Conservation (phyloP, 257 asterid genomes). For the Coffea eugenioides region DNA sequence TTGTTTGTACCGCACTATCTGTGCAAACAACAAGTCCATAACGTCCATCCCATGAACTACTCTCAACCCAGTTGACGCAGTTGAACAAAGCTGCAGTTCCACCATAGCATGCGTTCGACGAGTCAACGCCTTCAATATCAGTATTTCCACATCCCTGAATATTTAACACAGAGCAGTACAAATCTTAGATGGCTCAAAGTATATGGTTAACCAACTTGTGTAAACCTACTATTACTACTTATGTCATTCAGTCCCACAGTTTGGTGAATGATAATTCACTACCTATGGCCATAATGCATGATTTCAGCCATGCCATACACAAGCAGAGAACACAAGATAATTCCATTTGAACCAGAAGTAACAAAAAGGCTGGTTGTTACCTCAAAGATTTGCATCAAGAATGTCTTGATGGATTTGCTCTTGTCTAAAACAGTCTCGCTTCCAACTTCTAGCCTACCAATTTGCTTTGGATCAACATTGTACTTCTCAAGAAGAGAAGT, state of each 20-base stretch:
- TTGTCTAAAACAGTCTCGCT: conserved; percentile 96
- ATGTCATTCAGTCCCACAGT: not conserved
- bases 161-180: conserved; percentile 23
- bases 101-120: conserved; percentile 96
- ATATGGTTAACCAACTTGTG: not conserved
- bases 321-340: not conserved
- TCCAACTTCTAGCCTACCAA: conserved; percentile 98
- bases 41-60: conserved; percentile 98
- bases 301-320: not conserved
- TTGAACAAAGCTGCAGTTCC: conserved; percentile 97
- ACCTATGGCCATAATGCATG: not conserved
- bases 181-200: conserved; percentile 3
- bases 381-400: conserved; percentile 97
- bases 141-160: conserved; percentile 83
- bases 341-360: not conserved
- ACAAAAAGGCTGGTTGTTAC: conserved; percentile 23
- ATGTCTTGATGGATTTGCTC: conserved; percentile 98
- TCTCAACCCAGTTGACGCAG: conserved; percentile 98
- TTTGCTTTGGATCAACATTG: conserved; percentile 74
- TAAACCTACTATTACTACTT: conserved; percentile 1
- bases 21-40: conserved; percentile 99
- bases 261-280: not conserved
- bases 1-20: conserved; percentile 84
- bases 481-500: conserved; percentile 85
- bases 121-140: conserved; percentile 98